Conservation (phyloP, 2,329 filamentous ascomycete genomes). For the Aureobasidium subglaciale region DNA sequence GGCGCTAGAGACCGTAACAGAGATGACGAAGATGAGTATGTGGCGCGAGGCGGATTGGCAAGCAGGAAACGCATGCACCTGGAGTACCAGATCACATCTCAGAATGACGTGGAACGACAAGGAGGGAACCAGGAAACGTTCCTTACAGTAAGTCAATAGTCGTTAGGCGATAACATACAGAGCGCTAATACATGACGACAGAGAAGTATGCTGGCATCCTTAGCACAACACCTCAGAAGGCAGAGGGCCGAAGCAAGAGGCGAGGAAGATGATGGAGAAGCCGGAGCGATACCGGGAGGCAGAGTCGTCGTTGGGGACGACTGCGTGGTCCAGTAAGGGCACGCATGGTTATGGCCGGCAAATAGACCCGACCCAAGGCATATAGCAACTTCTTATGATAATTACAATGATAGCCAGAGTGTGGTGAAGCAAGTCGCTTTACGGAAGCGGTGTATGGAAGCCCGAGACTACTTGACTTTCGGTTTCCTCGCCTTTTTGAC, state of each 20-base stretch:
- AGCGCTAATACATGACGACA: constrained; percentile 17
- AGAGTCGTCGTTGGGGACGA: constrained; percentile 22
- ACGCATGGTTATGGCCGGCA: no score
- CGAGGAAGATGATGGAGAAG: constrained; percentile 15
- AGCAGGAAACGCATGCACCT: constrained; percentile 54
- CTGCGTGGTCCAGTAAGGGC: constrained; percentile 21
- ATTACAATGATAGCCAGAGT: no score
- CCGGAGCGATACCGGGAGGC: constrained; percentile 13
- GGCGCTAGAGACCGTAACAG: constrained; percentile 17
- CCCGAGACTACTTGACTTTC: constrained; percentile 57
- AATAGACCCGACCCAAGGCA: no score
- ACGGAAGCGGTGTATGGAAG: no score
- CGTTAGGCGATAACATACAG: neutral
- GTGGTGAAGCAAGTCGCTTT: neutral
- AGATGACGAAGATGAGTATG: constrained; percentile 32
- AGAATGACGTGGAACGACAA: constrained; percentile 54
- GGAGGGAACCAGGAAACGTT: constrained; percentile 52
- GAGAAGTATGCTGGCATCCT: constrained; percentile 24
- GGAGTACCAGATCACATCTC: constrained; percentile 53
- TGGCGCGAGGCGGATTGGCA: constrained; percentile 41
- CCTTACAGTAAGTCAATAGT: constrained; percentile 38
- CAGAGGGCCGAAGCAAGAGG: constrained; percentile 16
- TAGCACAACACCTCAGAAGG: constrained; percentile 20
- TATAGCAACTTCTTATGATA: neutral
- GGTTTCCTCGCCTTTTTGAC: constrained; percentile 84